Evolutionary conservation across 768 basidiomycete species (phyloP).

Genomic region (Sporobolomyces roseus): DNA sequence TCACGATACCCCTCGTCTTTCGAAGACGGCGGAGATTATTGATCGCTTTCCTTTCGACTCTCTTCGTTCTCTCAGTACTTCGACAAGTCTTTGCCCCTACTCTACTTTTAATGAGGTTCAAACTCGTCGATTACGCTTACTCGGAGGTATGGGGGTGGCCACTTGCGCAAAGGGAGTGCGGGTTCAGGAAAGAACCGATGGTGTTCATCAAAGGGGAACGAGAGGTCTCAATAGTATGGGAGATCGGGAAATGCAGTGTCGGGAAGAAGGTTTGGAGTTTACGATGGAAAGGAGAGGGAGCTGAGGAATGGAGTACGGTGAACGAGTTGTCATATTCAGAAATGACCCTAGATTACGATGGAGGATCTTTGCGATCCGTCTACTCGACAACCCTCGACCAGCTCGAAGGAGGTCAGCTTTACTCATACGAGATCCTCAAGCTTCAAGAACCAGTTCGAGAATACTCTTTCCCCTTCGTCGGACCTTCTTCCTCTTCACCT

Average conservation of each 20-base stretch:
- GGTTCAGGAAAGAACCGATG: conserved; percentile 36
- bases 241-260: conserved; percentile 11
- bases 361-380: conserved; percentile 8
- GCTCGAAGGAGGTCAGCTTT: neutral
- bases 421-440: conserved; percentile 21
- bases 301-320: neutral
- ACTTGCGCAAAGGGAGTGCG: conserved; percentile 11
- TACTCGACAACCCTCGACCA: conserved; percentile 6
- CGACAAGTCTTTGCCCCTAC: neutral
- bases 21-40: neutral
- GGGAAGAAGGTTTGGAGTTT: conserved; percentile 5
- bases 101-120: conserved; percentile 24
- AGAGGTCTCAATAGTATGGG: conserved; percentile 32
- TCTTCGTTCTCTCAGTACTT: neutral
- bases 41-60: neutral
- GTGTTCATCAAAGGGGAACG: conserved; percentile 20
- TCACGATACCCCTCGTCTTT: neutral
- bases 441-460: neutral
- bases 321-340: neutral
- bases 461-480: conserved; percentile 28
- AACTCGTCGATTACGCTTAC: conserved; percentile 31
- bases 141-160: conserved; percentile 22
- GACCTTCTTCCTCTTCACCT: neutral
- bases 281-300: neutral
- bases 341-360: conserved; percentile 9